These are phyloP conservation scores for Ogataea pini DNA, from an alignment of 805 yeast species.

Conservation along the genomic window DNA sequence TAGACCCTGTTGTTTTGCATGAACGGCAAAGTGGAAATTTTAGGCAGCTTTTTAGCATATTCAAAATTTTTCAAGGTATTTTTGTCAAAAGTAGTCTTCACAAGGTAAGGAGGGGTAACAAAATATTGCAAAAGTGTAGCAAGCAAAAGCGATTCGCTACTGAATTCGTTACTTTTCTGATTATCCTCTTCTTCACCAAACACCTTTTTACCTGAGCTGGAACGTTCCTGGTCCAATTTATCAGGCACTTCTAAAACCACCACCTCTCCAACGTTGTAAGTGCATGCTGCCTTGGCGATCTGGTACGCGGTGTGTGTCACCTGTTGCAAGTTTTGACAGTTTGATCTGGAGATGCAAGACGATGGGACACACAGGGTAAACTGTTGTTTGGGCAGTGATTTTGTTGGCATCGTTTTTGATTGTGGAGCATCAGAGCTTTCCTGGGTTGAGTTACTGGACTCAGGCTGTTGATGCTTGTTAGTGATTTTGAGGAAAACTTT, in stretches of 20 bases:
- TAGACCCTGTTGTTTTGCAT: constrained; percentile 49
- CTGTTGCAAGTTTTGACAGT: constrained; percentile 69
- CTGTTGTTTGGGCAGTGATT: constrained; percentile 27
- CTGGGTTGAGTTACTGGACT: neutral
- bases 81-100: constrained; percentile 59
- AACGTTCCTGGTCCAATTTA: constrained; percentile 22
- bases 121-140: constrained; percentile 76
- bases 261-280: constrained; percentile 71
- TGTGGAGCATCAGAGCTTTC: neutral
- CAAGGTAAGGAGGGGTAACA: constrained; percentile 81
- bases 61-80: constrained; percentile 47
- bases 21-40: constrained; percentile 72
- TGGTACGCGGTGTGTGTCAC: constrained; percentile 74
- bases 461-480: constrained; percentile 1
- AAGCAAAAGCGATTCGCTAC: constrained; percentile 49
- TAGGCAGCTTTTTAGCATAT: constrained; percentile 70
- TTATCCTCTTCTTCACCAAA: constrained; percentile 28
- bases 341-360: constrained; percentile 51
- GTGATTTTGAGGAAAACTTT: no score
- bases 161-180: constrained; percentile 10
- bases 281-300: constrained; percentile 71
- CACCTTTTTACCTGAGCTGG: constrained; percentile 34
- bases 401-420: constrained; percentile 6
- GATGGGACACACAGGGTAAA: constrained; percentile 76
- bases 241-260: constrained; percentile 60